These are phyloP conservation scores for Leccinum laetum DNA, from an alignment of 1,284 basidiomycete genomes.

Conservation along the genomic window DNA sequence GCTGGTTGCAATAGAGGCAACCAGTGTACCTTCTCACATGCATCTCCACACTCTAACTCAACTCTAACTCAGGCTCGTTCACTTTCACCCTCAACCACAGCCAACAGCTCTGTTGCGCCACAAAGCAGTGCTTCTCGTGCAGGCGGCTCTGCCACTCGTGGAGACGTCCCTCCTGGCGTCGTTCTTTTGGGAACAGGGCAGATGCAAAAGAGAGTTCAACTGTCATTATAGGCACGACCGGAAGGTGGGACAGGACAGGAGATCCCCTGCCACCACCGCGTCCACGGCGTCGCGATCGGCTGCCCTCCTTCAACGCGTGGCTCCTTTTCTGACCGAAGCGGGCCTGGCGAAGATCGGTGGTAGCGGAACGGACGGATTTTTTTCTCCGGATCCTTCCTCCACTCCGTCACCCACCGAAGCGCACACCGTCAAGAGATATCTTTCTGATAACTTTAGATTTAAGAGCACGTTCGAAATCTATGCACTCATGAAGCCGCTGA, in stretches of 20 bases:
- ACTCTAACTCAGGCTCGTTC: slow-evolving; percentile 6
- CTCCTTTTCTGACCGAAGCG: slow-evolving; percentile 47
- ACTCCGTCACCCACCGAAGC: slow-evolving; percentile 47
- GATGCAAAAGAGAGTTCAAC: slow-evolving; percentile 46
- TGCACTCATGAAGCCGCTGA: slow-evolving; percentile 48
- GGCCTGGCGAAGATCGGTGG: slow-evolving; percentile 46
- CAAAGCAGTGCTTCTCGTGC: slow-evolving; percentile 1
- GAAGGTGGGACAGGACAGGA: slow-evolving; percentile 12
- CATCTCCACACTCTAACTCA: neutral
- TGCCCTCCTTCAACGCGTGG: slow-evolving; percentile 28
- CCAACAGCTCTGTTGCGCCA: slow-evolving; percentile 7
- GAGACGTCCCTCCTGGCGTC: slow-evolving; percentile 24
- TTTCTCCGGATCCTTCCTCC: slow-evolving; percentile 23
- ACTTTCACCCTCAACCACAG: slow-evolving; percentile 21
- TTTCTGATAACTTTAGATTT: slow-evolving; percentile 48
- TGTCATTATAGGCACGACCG: slow-evolving; percentile 47
- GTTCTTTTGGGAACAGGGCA: slow-evolving; percentile 52
- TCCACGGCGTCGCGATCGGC: slow-evolving; percentile 8
- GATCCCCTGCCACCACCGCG: neutral
- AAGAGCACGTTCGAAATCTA: slow-evolving; percentile 41
- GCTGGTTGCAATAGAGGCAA: slow-evolving; percentile 42
- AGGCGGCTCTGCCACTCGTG: slow-evolving; percentile 7
- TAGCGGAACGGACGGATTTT: slow-evolving; percentile 38
- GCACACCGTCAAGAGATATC: slow-evolving; percentile 50
- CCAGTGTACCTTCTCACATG: slow-evolving; percentile 35